Base-by-base conservation (phyloP, 2,329 filamentous ascomycete genomes). In the Cladosporium phlei region DNA sequence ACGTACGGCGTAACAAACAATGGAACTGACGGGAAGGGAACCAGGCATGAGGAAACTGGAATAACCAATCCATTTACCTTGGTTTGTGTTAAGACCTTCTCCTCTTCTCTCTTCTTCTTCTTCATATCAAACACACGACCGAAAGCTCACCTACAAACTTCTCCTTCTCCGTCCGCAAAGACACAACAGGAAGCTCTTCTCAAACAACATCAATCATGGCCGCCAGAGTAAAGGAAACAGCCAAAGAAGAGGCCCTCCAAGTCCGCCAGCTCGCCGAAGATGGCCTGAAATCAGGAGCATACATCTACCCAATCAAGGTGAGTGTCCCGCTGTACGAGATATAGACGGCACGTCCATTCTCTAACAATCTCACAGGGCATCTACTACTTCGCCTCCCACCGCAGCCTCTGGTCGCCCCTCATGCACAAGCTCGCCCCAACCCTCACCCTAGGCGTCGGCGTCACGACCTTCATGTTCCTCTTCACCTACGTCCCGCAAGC, bases 401-500 rank as follows among this genome's bases (percentile, higher is more conserved):
- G 71, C 53, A 67, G 69, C 25, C 73, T 85, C 51, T 80, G 78
- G 75, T 70, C 71, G 33, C 82, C 82, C 0, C 70, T 85, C 37
- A 67, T 71, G 20, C 68, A 71, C n/a, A 77, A 76, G 43, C 68
- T 83, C 27, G 64, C 72, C 2, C 75, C 77, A 2, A 88, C 84
- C 21, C 56, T 94, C 40, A 75, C 77, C 1, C 76, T 95, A 2
- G 88, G 86, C 11, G 66, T 83, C 8, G 78, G 79, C 34, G 82
- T 96, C 35, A 83, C 90, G 1, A 73, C 74, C 9, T 38, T 51
- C 44, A 54, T 46, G 49, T 96, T 97, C 68, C 72, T 85, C 56
- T 82, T 96, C 63, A 86, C 89, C 38, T 96, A 95, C 64, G 62
- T 83, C 7, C 91, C 91, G 1, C 91, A 96, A 71, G 78, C 88